These are phyloP conservation scores for Acorus gramineus DNA, from an alignment of 106 monocot species.

Conservation along the genomic window DNA sequence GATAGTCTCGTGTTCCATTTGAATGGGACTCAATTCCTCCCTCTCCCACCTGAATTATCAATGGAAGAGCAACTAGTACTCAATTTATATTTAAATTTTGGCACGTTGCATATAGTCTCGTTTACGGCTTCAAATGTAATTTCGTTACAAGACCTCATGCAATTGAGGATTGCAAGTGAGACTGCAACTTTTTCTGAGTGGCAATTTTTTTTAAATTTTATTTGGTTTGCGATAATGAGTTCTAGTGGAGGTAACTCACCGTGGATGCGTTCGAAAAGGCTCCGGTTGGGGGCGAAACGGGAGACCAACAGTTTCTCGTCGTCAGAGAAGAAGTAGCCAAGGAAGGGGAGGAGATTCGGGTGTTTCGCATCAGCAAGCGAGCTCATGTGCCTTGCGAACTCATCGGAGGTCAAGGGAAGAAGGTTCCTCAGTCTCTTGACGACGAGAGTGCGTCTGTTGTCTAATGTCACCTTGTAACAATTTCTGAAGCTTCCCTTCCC, in stretches of 20 bases:
- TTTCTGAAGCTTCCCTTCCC: constrained; percentile 21
- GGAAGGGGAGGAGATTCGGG: constrained; percentile 23
- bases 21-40: constrained; percentile 12
- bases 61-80: neutral
- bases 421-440: constrained; percentile 29
- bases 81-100: too few relatives aligned
- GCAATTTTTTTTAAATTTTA: too few relatives aligned
- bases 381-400: constrained; percentile 11
- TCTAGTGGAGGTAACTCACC: constrained; percentile 3
- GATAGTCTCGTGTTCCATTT: constrained; percentile 22
- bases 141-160: too few relatives aligned
- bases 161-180: too few relatives aligned
- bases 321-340: constrained; percentile 12
- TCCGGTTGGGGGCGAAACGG: constrained; percentile 7
- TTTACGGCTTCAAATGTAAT: too few relatives aligned
- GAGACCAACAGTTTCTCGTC: constrained; percentile 23
- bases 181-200: too few relatives aligned
- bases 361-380: constrained; percentile 1
- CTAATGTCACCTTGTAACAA: constrained; percentile 13
- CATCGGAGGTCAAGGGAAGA: constrained; percentile 13
- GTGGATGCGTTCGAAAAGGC: constrained; percentile 23
- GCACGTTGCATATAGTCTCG: too few relatives aligned
- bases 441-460: neutral
- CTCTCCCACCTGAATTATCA: constrained; percentile 3
- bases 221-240: too few relatives aligned